Percentiles rank a stretch among this genome's conserved stretches.
These are phyloP conservation scores for Saccharomycopsis vini DNA, from an alignment of 805 yeast genomes.

Conservation along the genomic window DNA sequence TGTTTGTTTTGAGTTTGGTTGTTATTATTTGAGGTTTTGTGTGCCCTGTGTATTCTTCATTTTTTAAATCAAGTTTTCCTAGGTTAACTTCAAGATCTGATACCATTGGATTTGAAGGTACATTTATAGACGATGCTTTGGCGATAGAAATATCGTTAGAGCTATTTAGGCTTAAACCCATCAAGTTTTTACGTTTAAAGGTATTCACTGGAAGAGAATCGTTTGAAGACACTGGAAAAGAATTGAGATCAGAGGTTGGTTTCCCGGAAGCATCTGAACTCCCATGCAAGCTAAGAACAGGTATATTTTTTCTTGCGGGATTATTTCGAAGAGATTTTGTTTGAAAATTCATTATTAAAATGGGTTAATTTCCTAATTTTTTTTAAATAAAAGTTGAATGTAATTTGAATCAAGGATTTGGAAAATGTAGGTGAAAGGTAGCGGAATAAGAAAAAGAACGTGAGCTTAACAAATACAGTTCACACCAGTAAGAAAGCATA, in stretches of 20 bases:
- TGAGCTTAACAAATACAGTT: too few relatives aligned
- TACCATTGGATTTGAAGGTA: neutral
- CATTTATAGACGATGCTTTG: neutral
- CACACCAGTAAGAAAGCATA: too few relatives aligned
- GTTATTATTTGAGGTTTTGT: slow-evolving; percentile 16
- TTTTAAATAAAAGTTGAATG: too few relatives aligned
- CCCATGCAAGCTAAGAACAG: too few relatives aligned
- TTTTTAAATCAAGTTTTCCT: neutral
- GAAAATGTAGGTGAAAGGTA: too few relatives aligned
- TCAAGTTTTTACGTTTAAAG: slow-evolving; percentile 13
- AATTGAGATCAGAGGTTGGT: neutral
- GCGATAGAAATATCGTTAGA: neutral
- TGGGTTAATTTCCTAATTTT: too few relatives aligned
- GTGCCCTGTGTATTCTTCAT: slow-evolving; percentile 10
- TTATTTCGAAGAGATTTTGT: slow-evolving; percentile 9
- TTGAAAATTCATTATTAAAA: slow-evolving; percentile 7
- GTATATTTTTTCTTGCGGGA: slow-evolving; percentile 5
- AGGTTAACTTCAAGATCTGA: neutral
- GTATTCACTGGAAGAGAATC: slow-evolving; percentile 15
- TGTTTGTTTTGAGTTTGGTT: slow-evolving; percentile 12
- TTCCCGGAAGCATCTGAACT: too few relatives aligned
- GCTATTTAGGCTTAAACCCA: slow-evolving; percentile 11
- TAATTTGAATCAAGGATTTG: too few relatives aligned
- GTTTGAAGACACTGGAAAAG: neutral
- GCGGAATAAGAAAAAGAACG: too few relatives aligned